Evolutionary conservation across 768 basidiomycete species (phyloP).

Genomic region (Tulasnella sp.): DNA sequence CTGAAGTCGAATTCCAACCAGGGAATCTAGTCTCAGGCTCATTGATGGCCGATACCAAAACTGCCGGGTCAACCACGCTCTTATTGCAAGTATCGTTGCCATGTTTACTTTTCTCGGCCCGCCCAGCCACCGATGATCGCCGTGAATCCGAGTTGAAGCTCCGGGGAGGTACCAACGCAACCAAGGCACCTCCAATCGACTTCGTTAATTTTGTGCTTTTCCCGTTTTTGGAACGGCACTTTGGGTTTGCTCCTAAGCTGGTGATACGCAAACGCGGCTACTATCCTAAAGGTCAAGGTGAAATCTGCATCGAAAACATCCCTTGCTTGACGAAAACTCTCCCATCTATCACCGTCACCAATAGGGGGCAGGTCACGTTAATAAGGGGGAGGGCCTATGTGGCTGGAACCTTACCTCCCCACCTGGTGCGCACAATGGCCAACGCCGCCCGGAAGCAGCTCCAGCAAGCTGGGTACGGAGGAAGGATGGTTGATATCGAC

Average conservation of each 20-base stretch:
- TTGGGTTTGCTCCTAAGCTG: conserved; percentile 36
- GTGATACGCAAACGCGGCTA: conserved; percentile 51
- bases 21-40: conserved; percentile 33
- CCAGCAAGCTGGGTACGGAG: conserved; percentile 28
- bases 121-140: background rate
- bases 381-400: conserved; percentile 53
- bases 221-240: conserved; percentile 53
- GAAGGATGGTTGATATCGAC: conserved; percentile 30
- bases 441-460: conserved; percentile 40
- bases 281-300: conserved; percentile 62
- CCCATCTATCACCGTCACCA: conserved; percentile 36
- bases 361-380: conserved; percentile 40
- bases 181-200: conserved; percentile 62
- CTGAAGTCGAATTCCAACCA: conserved; percentile 44
- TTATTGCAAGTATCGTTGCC: conserved; percentile 63
- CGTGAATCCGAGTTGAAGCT: conserved; percentile 32
- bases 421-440: conserved; percentile 45
- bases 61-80: conserved; percentile 61
- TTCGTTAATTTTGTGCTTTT: conserved; percentile 54
- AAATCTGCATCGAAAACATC: conserved; percentile 34
- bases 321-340: conserved; percentile 33
- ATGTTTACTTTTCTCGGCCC: conserved; percentile 45
- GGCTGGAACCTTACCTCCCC: conserved; percentile 43
- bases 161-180: conserved; percentile 62
- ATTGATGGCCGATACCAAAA: conserved; percentile 38